Percentiles rank a stretch among this genome's conserved stretches.
These are phyloP conservation scores for Phytopythium sindhum DNA, from an alignment of 352 stramenopile species.

Conservation along the genomic window DNA sequence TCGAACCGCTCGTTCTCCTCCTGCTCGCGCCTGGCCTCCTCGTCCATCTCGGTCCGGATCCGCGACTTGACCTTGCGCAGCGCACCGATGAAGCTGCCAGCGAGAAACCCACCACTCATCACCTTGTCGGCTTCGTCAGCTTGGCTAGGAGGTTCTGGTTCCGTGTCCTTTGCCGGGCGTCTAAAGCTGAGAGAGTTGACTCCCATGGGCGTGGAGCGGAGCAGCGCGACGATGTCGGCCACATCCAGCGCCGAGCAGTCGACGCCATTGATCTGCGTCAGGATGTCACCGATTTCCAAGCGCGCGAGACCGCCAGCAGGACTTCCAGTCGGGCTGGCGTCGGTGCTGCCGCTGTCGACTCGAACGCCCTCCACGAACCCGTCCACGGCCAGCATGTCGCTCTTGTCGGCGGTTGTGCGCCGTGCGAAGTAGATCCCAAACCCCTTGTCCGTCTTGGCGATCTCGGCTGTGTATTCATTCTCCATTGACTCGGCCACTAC, in stretches of 20 bases:
- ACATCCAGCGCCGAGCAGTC: conserved; percentile 22
- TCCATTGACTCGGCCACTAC: background rate
- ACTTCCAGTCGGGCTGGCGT: background rate
- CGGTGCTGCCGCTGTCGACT: background rate
- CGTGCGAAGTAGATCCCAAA: conserved; percentile 49
- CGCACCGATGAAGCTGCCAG: conserved; percentile 41
- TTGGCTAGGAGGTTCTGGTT: background rate
- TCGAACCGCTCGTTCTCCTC: conserved; percentile 49
- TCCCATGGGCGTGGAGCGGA: conserved; percentile 24
- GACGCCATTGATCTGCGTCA: conserved; percentile 29
- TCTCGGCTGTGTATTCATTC: conserved; percentile 17
- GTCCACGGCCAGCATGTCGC: conserved; percentile 26
- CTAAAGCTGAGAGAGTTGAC: conserved; percentile 33
- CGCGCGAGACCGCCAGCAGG: conserved; percentile 2
- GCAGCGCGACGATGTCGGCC: conserved; percentile 22
- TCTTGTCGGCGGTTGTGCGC: background rate
- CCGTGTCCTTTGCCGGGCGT: conserved; percentile 1
- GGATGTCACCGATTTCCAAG: conserved; percentile 32
- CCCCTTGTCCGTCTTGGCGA: conserved; percentile 31
- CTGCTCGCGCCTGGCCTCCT: conserved; percentile 31
- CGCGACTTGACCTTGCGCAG: conserved; percentile 56
- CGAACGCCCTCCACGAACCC: conserved; percentile 24
- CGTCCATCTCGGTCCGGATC: conserved; percentile 50
- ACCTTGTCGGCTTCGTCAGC: background rate
- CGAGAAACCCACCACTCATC: conserved; percentile 17